Percentiles rank a stretch among this genome's conserved stretches.
These are phyloP conservation scores for Lipomyces sp. DNA, from an alignment of 805 yeast genomes.

Conservation along the genomic window DNA sequence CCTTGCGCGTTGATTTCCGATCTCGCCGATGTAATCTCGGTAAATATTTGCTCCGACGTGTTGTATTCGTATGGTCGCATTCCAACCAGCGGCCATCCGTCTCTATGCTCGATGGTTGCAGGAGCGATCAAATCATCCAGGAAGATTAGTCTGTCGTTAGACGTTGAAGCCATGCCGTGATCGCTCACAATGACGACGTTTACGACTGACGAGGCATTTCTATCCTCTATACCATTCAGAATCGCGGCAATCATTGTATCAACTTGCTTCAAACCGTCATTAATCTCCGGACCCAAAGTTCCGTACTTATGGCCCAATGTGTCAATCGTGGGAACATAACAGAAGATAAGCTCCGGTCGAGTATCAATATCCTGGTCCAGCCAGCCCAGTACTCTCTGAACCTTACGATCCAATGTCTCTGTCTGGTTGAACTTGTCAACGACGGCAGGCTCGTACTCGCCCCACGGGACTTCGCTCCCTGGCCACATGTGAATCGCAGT, in stretches of 20 bases:
- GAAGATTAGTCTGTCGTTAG: conserved; percentile 66
- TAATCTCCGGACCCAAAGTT: conserved; percentile 62
- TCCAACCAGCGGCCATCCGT: conserved; percentile 89
- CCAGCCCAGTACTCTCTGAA: conserved; percentile 65
- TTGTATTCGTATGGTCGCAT: conserved; percentile 59
- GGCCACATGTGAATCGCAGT: conserved; percentile 97
- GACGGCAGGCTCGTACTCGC: conserved; percentile 54
- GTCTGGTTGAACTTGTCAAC: conserved; percentile 68
- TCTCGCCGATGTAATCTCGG: conserved; percentile 50
- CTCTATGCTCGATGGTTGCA: conserved; percentile 60
- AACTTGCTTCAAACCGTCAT: conserved; percentile 61
- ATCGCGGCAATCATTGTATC: conserved; percentile 65
- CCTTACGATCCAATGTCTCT: conserved; percentile 63
- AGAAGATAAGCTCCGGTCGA: conserved; percentile 77
- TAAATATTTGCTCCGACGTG: conserved; percentile 53
- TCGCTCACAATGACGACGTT: conserved; percentile 83
- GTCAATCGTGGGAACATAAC: conserved; percentile 83
- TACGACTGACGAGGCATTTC: conserved; percentile 68
- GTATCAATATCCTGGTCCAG: conserved; percentile 58
- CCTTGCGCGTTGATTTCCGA: conserved; percentile 42
- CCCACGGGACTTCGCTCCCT: conserved; percentile 77
- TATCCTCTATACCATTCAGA: conserved; percentile 52
- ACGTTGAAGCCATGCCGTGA: conserved; percentile 92
- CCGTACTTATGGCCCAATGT: conserved; percentile 78
- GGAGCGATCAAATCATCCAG: conserved; percentile 72